Evolutionary conservation across 2,329 filamentous ascomycete species (phyloP), one percentile per base, ranked within the genome.

Genomic region (Talaromyces pinophilus): DNA sequence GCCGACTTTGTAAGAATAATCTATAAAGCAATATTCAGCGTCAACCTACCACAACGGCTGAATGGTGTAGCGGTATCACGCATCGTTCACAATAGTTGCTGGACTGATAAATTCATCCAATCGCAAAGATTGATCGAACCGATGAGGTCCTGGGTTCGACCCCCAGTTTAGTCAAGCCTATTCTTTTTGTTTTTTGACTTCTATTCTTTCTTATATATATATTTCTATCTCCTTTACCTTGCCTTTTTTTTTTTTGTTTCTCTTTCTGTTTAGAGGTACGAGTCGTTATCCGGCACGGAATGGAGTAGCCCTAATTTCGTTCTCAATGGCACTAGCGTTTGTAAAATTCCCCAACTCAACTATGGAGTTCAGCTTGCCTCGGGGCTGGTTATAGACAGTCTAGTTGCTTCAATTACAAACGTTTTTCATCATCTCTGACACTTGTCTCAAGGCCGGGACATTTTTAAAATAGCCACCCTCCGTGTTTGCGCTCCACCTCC

Each of bases 1-100:
- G 22, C 22, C 2, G 7, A 13, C 22, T 38, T 3, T 11, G 1
- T 5, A 15, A 0, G 1, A 13, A 3, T 15, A 7, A 25, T 6
- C 5, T 15, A 52, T 17, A 28, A 2, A 1, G 8, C 13, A 28
- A 17, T 52, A 52, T 8, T 50, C 0, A 3, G 1, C 4, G 1
- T 10, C 2, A 7, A 2, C 5, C 2, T 46, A n/a, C 13, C 17
- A 52, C 25, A 52, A 60, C 38, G 57, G 57, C 57, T 60, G 57
- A 60, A 60, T 60, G 57, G 57, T 60, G 57, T 60, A 60, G 57
- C 57, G 57, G 57, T 60, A 60, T 60, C 57, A 60, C 57, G 57
- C 57, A 60, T 60, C 57, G 57, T 60, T 60, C 57, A 60, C 57
- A 60, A 60, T 60, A 44, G 57, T 60, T 60, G 57, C 57, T 57